Percentiles rank a stretch among this genome's conserved stretches.
Conservation (phyloP, 768 basidiomycete species). For the Pulveroboletus frians region DNA sequence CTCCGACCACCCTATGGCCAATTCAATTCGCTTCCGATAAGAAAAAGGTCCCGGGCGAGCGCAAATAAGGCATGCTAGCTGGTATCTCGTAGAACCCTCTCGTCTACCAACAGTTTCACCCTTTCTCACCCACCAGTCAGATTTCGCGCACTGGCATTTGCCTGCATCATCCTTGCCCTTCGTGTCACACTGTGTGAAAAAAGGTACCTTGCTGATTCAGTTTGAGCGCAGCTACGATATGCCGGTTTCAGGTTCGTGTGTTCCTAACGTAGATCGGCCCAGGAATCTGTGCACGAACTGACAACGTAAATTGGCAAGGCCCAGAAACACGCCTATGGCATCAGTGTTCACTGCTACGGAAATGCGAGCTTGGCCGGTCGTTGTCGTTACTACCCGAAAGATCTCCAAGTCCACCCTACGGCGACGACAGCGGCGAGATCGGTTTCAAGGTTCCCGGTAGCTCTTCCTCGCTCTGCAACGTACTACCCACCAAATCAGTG, state of each 20-base stretch:
- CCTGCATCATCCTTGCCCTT: neutral
- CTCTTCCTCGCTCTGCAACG: constrained; percentile 3
- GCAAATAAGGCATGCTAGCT: too few relatives aligned
- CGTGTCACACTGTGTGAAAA: constrained; percentile 7
- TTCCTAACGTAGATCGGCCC: constrained; percentile 12
- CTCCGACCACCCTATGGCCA: too few relatives aligned
- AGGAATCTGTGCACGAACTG: constrained; percentile 11
- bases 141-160: neutral
- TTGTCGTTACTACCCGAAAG: constrained; percentile 11
- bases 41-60: too few relatives aligned
- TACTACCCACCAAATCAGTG: neutral
- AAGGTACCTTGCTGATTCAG: constrained; percentile 1
- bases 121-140: neutral
- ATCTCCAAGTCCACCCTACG: neutral
- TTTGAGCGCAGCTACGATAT: neutral
- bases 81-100: neutral
- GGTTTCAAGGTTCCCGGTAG: constrained; percentile 6
- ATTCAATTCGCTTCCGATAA: too few relatives aligned
- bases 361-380: constrained; percentile 12
- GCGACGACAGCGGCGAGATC: constrained; percentile 6
- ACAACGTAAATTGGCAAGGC: constrained; percentile 6
- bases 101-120: neutral
- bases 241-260: too few relatives aligned
- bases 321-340: neutral
- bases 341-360: constrained; percentile 6